Conservation (phyloP, 371 early-diverging fungal species). For the Funneliformis caledonium region DNA sequence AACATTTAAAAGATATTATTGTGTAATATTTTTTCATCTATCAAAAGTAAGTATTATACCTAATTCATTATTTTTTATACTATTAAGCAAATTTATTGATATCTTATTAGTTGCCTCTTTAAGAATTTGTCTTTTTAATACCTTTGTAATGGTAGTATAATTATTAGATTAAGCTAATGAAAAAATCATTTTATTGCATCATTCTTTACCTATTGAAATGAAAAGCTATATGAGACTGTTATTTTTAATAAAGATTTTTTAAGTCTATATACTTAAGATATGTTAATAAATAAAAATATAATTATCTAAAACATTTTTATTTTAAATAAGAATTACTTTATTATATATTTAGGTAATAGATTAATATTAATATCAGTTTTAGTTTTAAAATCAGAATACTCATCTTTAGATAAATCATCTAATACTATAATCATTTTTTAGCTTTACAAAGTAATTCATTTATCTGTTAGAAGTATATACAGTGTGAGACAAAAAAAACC, state of each 20-base stretch:
- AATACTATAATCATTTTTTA: no score
- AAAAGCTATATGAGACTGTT: not conserved
- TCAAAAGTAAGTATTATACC: slow-evolving; percentile 24
- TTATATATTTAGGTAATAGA: no score
- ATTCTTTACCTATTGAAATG: not conserved
- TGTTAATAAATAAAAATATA: not conserved
- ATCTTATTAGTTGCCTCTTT: no score
- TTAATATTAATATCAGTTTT: no score
- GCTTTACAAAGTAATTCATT: no score
- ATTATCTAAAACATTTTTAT: not conserved
- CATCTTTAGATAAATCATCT: no score
- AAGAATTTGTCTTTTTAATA: not conserved
- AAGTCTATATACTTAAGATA: not conserved
- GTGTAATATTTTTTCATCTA: slow-evolving; percentile 3
- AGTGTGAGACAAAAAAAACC: no score
- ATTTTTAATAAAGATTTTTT: not conserved
- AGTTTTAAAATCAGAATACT: no score
- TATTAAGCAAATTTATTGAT: not conserved
- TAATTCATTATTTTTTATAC: not conserved
- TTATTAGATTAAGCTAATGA: slow-evolving; percentile 10
- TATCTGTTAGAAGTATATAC: no score
- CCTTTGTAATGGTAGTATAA: not conserved
- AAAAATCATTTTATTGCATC: not conserved
- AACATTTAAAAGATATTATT: not conserved
- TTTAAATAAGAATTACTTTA: no score